Evolutionary conservation across 108 stramenopile species (phyloP), one percentile per base, ranked within the genome.

Genomic region (Schizochytrium sp.): DNA sequence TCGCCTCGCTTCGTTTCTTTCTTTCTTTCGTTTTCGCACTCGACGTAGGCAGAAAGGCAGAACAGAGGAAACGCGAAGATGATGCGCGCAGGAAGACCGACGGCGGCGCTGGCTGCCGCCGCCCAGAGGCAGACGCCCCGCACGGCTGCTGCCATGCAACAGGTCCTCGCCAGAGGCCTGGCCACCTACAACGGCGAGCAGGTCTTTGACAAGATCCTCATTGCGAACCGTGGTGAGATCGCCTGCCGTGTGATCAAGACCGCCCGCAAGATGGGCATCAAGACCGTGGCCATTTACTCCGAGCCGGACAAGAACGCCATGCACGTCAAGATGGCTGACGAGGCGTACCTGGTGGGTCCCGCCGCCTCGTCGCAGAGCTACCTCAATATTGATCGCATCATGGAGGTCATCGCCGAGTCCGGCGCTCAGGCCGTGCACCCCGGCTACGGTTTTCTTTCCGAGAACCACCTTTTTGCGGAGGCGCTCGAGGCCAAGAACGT

Each of bases 381-480:
- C 88, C 93, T 94, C 45, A 25, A 29, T 25, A 90, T 91, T 14
- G 90, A 91, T 19, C 34, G 18, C 28, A 94, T 94, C 72, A 43
- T 94, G 28, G 92, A 91, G 58, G 92, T 91, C 47, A 87, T 87
- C 8, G 16, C 34, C 87, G 45, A 59, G 48, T 89, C 60, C 34
- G 94, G 94, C 58, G 93, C 94, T 3, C 92, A 94, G 89, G 93
- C 76, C 5, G 60, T 91, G 60, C 91, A 88, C 55, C 89, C 90
- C 6, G 96, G 96, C 48, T 96, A 96, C 87, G 96, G 96, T 14
- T 96, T 96, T 88, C 88, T 96, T 19, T 91, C 92, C 25, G 96
- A 96, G 90, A 95, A 94, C 88, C 90, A 95, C 23, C 89, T 87
- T 72, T 96, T 96, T 72, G 94, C 94, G 4, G 89, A 93, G 76